Base-by-base conservation (phyloP, 2,329 filamentous ascomycete species). In the Huntiella savannae region DNA sequence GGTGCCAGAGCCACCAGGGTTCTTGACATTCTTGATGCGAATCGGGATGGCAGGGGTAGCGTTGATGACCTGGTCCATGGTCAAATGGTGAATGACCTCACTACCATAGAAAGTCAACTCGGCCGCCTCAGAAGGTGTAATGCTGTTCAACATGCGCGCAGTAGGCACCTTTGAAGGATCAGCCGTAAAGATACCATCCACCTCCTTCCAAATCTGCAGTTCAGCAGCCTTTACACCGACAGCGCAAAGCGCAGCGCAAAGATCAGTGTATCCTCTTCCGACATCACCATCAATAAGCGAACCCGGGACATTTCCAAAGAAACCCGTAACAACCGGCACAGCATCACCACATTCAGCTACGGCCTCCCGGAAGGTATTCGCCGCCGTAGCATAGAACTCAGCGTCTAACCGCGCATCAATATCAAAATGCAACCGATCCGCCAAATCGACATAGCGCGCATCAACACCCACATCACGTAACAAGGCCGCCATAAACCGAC, bases 201-300 rank as follows among this genome's bases (percentile, higher is more conserved):
- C 91, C 60, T 98, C 91, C 66, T 98, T 98, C 91, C 91, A 96
- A 52, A 98, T 82, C 62, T 98, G 91, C 45, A 98, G 71, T 61
- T 98, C 91, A 46, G 79, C 68, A 1, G 91, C 91, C 55, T 75
- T 69, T n/a, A 92, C 67, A 3, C 86, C 88, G 7, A 98, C 88
- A 1, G 91, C 86, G 44, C 87, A 79, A 12, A 98, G 69, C 4
- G 91, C 87, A 10, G 91, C 88, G 60, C 91, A 96, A 40, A 98
- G 73, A 62, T 98, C 91, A 7, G 91, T 96, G 63, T 98, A 98
- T 28, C 91, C 91, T 55, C 91, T 80, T 15, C 91, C 91, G 52
- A 98, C 83, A 54, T 92, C 82, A 37, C 76, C 76, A 55, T 88
- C 82, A 55, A 98, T 75, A 48, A 98, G 70, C 51, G 87, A 88